Evolutionary conservation across 73 alveolate species (phyloP), one percentile per base, ranked within the genome.

Genomic region (Stentor coeruleus): DNA sequence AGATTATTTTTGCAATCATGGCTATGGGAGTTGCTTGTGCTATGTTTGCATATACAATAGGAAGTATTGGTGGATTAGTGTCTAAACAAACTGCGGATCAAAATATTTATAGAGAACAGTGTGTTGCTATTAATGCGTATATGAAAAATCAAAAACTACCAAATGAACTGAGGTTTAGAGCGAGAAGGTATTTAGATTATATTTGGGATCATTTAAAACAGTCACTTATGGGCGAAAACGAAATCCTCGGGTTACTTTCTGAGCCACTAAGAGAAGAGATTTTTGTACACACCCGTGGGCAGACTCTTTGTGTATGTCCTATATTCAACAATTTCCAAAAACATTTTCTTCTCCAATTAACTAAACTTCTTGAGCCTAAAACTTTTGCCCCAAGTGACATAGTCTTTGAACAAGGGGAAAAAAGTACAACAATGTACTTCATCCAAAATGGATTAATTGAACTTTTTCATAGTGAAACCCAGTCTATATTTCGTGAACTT

Each of bases 21-120:
- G 90, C 90, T 11, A 92, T 93, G 95, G 82, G 86, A 38, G 82
- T 90, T 37, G 96, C 98, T 6, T 94, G 98, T 58, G 95, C 94
- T 39, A 73, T 92, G 42, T 94, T 94, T 74, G 98, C 97, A 39
- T 94, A 92, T 59, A 87, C 90, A 2, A 90, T 94, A 79, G 96
- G 96, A 4, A 81, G 91, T 35, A 94, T 94, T 39, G 97, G 97
- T 31, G 82, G 95, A 3, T 77, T 86, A 0, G 49, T 94, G 33
- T 95, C 85, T 33, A 90, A 91, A 55, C 85, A 90, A 55, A 90
- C 88, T 59, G 86, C 88, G 20, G 86, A 90, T 74, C 92, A 75
- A 35, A 40, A 90, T 0, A 90, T 88, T 15, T 87, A 89, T 38
- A 75, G 87, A 82, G 89, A 92, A 75, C 86, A 92, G 74, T 74